Conservation (phyloP, 345 rosid species). For the Conringia planisiliqua region DNA sequence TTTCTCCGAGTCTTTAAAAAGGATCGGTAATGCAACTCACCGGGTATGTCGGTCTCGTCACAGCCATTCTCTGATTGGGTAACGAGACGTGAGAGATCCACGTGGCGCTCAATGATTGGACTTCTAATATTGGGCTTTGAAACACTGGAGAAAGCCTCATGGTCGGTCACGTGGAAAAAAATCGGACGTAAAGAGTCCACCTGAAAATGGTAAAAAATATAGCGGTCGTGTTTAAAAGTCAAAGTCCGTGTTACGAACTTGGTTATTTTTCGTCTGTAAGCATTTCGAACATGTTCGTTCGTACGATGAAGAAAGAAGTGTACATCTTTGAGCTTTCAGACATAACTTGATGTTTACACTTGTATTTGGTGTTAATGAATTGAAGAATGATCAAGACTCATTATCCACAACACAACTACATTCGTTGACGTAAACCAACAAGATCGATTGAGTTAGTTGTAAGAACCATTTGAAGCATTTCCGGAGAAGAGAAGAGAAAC, state of each 20-base stretch:
- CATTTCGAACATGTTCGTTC: neutral
- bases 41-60: neutral
- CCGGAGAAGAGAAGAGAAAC: neutral
- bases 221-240: conserved; percentile 8
- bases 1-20: neutral
- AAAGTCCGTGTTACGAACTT: neutral
- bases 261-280: neutral
- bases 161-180: neutral
- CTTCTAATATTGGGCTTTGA: neutral
- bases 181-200: neutral
- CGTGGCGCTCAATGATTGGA: neutral
- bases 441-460: neutral
- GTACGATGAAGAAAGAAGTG: neutral
- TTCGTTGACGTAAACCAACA: neutral
- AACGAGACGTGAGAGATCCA: conserved; percentile 4
- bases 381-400: neutral
- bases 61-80: conserved; percentile 11
- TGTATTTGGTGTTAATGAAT: neutral
- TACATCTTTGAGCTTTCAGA: neutral
- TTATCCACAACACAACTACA: neutral
- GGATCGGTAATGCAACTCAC: conserved; percentile 5
- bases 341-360: neutral
- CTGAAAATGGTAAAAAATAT: neutral
- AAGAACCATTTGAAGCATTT: neutral
- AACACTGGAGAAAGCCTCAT: neutral